phyloP scores from a whole-genome alignment of 768 basidiomycete genomes.

The Melanogaster broomeanus region DNA sequence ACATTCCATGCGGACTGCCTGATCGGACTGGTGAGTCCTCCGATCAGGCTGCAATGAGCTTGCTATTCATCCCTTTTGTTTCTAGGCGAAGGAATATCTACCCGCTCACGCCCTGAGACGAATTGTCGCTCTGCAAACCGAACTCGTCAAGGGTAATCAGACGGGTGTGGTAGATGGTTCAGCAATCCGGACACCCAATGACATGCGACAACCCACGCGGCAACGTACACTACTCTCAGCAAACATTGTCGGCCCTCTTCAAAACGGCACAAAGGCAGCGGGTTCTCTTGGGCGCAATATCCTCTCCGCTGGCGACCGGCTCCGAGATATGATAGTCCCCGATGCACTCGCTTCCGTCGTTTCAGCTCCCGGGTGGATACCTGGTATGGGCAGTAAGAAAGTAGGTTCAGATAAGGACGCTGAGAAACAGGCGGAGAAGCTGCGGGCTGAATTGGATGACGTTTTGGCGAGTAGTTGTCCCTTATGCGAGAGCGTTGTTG shows the following conservation, averaged over 20 bases:
- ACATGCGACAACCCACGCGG: conserved; percentile 45
- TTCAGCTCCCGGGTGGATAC: conserved; percentile 76
- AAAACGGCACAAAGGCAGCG: conserved; percentile 65
- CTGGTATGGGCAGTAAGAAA: conserved; percentile 60
- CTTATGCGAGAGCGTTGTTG: conserved; percentile 88
- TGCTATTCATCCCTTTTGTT: conserved; percentile 2
- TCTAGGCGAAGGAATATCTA: conserved; percentile 88
- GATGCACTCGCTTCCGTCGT: conserved; percentile 89
- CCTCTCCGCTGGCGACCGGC: conserved; percentile 83
- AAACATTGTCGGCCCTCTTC: conserved; percentile 62
- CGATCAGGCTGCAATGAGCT: neutral
- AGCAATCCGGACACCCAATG: conserved; percentile 34
- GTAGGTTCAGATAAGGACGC: conserved; percentile 46
- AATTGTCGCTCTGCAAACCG: conserved; percentile 83
- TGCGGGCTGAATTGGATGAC: conserved; percentile 86
- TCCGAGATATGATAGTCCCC: conserved; percentile 91
- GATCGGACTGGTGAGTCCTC: conserved; percentile 78
- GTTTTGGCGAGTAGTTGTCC: conserved; percentile 89
- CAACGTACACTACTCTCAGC: conserved; percentile 76
- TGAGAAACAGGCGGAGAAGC: conserved; percentile 65
- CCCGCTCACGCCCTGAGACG: conserved; percentile 80
- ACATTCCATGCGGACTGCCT: conserved; percentile 97
- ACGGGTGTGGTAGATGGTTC: conserved; percentile 34
- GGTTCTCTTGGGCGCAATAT: conserved; percentile 76
- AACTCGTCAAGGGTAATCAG: conserved; percentile 64